Evolutionary conservation across 306 rosid genomes (phyloP).

Genomic region (Vigna reflexopilosa): DNA sequence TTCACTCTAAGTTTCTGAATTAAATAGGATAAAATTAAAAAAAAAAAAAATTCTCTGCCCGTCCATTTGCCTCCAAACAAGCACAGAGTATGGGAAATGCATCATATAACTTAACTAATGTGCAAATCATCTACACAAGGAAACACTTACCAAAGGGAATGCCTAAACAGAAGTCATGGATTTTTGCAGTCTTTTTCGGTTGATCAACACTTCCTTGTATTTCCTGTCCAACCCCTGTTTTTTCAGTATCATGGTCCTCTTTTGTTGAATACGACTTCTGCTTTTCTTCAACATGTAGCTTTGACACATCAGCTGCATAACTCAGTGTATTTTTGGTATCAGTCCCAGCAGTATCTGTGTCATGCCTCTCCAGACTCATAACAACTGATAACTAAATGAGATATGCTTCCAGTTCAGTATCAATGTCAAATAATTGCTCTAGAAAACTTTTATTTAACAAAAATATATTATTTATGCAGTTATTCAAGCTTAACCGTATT

Average conservation of each 20-base stretch:
- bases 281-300: slow-evolving; percentile 51
- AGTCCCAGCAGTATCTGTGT: slow-evolving; percentile 53
- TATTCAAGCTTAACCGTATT: slow-evolving; percentile 1
- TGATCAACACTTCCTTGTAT: slow-evolving; percentile 46
- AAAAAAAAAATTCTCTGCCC: neutral
- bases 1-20: neutral
- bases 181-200: slow-evolving; percentile 65
- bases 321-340: slow-evolving; percentile 53
- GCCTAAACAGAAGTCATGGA: slow-evolving; percentile 97
- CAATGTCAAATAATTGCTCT: slow-evolving; percentile 43
- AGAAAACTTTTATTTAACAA: slow-evolving; percentile 31
- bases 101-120: slow-evolving; percentile 21
- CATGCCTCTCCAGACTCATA: slow-evolving; percentile 66
- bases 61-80: neutral
- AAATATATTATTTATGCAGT: slow-evolving; percentile 10
- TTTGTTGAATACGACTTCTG: slow-evolving; percentile 46
- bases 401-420: slow-evolving; percentile 44
- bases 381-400: slow-evolving; percentile 59
- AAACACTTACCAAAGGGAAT: slow-evolving; percentile 84
- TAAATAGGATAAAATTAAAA: neutral
- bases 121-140: slow-evolving; percentile 36
- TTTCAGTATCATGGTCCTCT: slow-evolving; percentile 48
- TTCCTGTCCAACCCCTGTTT: slow-evolving; percentile 46
- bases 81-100: neutral
- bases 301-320: slow-evolving; percentile 52